Evolutionary conservation across 306 rosid species (phyloP), one percentile per base, ranked within the genome.

Genomic region (Begonia loranthoides): DNA sequence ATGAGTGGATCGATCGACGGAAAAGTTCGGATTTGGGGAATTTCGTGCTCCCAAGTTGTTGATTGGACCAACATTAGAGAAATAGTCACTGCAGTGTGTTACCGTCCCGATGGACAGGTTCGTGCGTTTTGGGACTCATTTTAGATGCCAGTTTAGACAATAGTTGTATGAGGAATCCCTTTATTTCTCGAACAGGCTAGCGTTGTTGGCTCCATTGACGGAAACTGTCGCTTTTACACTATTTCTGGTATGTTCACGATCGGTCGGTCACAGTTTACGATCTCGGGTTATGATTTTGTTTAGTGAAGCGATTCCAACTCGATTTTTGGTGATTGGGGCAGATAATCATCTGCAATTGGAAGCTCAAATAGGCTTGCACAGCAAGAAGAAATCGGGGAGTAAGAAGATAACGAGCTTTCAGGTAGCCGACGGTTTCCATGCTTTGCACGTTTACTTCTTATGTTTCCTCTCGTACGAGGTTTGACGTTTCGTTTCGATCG

Each of bases 1-100:
- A 80, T 92, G 50, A 92, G 94, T 19, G 99, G 99, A 67, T 92
- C 94, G 15, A 86, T 92, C 55, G 99, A 92, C 65, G 96, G 96
- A 61, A 92, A 92, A 79, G 85, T 92, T 50, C 99, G 99, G 63
- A 76, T 92, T 54, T 92, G 99, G 99, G 65, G 76, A 41, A 73
- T 86, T 67, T 55, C 79, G 50, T 73, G 63, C 59, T 73, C 77
- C 58, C 96, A 79, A 69, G 99, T 92, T 65, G 87, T 86, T 63
- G 96, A 76, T 69, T 92, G 95, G 88, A 79, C 63, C 14, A 81
- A 81, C 53, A 66, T 78, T 17, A 67, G 69, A 63, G 99, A 83
- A 44, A 92, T 87, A 55, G 87, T 92, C 58, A 78, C 93, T 48
- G 93, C 93, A 57, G 94, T 87, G 55, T 83, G 93, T 66, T 92